Evolutionary conservation across 768 basidiomycete species (phyloP).

Genomic region (Dendrothele bispora): DNA sequence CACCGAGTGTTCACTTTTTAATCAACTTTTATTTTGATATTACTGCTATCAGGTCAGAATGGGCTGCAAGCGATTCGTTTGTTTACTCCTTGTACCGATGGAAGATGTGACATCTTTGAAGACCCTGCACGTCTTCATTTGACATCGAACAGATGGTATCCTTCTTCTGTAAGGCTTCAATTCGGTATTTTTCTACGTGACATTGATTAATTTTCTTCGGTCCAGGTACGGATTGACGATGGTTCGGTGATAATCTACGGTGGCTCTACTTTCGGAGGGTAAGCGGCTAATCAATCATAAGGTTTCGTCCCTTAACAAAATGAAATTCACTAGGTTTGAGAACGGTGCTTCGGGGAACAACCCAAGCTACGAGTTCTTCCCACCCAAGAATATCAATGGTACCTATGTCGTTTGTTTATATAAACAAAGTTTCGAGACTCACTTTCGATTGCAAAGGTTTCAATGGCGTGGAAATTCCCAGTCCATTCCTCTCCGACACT

Average conservation of each 20-base stretch:
- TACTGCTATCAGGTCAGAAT: neutral
- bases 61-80: neutral
- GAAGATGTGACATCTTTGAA: too few relatives aligned
- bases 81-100: conserved; percentile 9
- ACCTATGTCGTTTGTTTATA: too few relatives aligned
- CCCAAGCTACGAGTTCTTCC: conserved; percentile 3
- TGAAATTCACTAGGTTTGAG: neutral
- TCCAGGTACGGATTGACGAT: neutral
- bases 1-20: neutral
- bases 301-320: neutral
- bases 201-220: neutral
- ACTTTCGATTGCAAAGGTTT: neutral
- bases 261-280: neutral
- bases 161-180: neutral
- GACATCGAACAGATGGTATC: conserved; percentile 5
- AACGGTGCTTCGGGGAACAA: conserved; percentile 1
- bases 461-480: conserved; percentile 3
- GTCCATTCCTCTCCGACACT: conserved; percentile 6
- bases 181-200: neutral
- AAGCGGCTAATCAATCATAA: neutral
- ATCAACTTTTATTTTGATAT: too few relatives aligned
- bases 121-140: conserved; percentile 1
- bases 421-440: too few relatives aligned
- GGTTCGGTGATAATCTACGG: neutral
- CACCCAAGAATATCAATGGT: conserved; percentile 6